Base-by-base conservation (phyloP, 768 basidiomycete genomes). In the Kwoniella sp. region DNA sequence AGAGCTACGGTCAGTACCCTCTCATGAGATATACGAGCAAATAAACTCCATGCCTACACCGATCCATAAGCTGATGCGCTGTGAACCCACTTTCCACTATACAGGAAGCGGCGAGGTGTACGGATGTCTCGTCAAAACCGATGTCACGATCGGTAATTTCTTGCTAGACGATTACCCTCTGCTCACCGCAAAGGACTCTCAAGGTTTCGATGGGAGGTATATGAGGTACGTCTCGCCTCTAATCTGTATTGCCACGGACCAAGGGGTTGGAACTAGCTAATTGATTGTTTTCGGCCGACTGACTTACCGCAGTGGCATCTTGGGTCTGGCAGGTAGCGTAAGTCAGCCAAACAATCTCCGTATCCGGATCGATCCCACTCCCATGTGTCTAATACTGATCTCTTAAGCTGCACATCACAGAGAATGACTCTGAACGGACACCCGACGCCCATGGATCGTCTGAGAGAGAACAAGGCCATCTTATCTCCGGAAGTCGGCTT, bases 101-200 rank as follows among this genome's bases (percentile, higher is more conserved):
- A 1, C 7, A 62, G 60, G 60, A 5, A 36, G 29, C n/a, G 60
- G 60, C 7, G 25, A 33, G 44, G 60, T 62, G 24, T 21, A 33
- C 19, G 60, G 60, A 4, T 62, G 60, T 48, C 40, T 54, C 5
- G 51, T 55, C 5, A 47, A 53, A 17, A 62, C 60, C 26, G 49
- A 46, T 47, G 53, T 62, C 26, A 33, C 53, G 1, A 55, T 62
- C 27, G 60, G 60, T 0, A 8, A 53, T 5, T 62, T 51, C 46
- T 7, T 8, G n/a, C 9, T 62, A 21, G 13, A 26, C 2, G 17
- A 62, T 21, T 55, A 46, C 17, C 60, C 53, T 30, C 2, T 62
- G 10, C 46, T 60, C 21, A 33, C 49, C 15, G 58, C 36, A 1
- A 33, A 33, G 26, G 48, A 60, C 24, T 29, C 47, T 2, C 33